Percentiles rank a stretch among this genome's conserved stretches.
These are phyloP conservation scores for Botrytis deweyae DNA, from an alignment of 2,329 filamentous ascomycete genomes.

Conservation along the genomic window DNA sequence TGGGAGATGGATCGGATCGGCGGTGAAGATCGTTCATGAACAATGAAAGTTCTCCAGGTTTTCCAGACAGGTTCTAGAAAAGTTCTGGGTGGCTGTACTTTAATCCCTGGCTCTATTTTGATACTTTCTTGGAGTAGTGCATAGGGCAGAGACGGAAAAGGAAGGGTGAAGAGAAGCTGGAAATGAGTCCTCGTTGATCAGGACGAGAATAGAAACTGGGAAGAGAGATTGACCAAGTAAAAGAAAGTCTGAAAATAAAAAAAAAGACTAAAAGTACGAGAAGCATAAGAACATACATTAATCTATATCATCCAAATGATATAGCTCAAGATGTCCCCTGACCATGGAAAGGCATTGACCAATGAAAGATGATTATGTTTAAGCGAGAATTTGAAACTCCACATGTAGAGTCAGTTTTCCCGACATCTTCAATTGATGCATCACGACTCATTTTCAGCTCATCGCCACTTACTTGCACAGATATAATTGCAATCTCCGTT, in stretches of 20 bases:
- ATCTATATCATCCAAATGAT: not conserved
- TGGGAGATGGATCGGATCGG: not conserved
- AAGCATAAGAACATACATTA: conserved; percentile 10
- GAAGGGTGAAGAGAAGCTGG: not conserved
- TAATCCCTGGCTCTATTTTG: not conserved
- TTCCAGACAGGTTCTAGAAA: not conserved
- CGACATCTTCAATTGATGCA: not conserved
- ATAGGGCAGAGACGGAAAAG: not conserved
- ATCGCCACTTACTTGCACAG: not conserved
- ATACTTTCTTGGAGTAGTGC: not conserved
- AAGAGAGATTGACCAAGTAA: not conserved
- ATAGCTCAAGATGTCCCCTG: not conserved
- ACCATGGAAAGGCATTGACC: not conserved
- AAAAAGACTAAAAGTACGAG: not conserved
- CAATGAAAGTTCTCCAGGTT: no score
- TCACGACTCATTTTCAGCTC: conserved; percentile 3
- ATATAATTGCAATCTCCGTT: conserved; percentile 15
- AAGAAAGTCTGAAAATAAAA: not conserved
- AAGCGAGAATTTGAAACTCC: conserved; percentile 2
- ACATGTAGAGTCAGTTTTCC: not conserved
- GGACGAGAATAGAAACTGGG: not conserved
- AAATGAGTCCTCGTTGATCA: not conserved
- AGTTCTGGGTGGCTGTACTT: not conserved
- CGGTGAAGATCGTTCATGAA: not conserved
- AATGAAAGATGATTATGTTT: not conserved